Evolutionary conservation across 2,329 filamentous ascomycete species (phyloP), one percentile per base, ranked within the genome.

Genomic region (Ophiostoma ips): DNA sequence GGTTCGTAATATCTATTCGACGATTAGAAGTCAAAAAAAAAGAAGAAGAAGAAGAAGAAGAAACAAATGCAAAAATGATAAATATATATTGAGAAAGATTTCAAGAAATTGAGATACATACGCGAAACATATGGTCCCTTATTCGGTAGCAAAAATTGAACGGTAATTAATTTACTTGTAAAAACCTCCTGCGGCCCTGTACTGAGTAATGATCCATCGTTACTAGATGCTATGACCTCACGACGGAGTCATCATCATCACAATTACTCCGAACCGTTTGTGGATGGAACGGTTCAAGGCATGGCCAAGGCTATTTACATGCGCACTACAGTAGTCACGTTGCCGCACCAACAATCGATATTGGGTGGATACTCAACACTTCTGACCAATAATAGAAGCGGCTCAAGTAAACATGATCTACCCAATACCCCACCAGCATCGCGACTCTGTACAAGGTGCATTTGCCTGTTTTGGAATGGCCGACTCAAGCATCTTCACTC

Each of bases 341-440:
- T 55, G 55, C 41, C 36, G 36, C 19, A 52, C 4, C 52, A 55
- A 57, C 55, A 52, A 51, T 12, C n/a, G 3, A 12, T 3, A 31
- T 18, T 11, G 10, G 8, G 24, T 4, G 24, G 40, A 43, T 12
- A 4, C 21, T 28, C 15, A 13, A 21, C 9, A 8, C 1, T 10
- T 41, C 5, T 43, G 24, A 16, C 52, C 54, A 49, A 55, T 55
- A 46, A 18, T 3, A 5, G 0, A 6, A 8, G 2, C 8, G 0
- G 21, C 2, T 2, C 28, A 7, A 45, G 53, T 55, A 57, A 57
- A 57, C 55, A 57, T 43, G 49, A 16, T 13, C 34, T 43, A 37
- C 30, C 28, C 41, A 44, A 34, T 24, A 36, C 47, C 50, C 53
- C 53, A 54, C 53, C 41, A 41, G 28, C 37, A 52, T 53, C 49